These are phyloP conservation scores for Raddia guianensis DNA, from an alignment of 176 grass and related monocot genomes.

Conservation along the genomic window DNA sequence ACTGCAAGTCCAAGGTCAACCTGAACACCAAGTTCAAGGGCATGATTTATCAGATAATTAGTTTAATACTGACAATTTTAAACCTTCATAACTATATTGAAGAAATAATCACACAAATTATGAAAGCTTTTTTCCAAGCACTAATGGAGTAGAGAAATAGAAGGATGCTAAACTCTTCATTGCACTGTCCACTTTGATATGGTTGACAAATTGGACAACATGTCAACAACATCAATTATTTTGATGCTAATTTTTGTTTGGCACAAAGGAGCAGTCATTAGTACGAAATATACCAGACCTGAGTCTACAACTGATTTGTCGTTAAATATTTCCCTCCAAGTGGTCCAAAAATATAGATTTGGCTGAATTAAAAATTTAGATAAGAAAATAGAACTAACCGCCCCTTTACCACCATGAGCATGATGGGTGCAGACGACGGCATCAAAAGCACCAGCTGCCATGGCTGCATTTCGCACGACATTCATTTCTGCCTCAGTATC, in stretches of 20 bases:
- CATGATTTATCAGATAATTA: neutral
- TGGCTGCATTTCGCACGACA: conserved; percentile 59
- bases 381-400: conserved; percentile 57
- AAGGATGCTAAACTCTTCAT: neutral
- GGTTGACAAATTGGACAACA: neutral
- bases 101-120: neutral
- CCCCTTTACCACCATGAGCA: conserved; percentile 97
- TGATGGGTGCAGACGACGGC: conserved; percentile 88
- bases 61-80: neutral
- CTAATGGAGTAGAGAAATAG: conserved; percentile 3
- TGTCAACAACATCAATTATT: neutral
- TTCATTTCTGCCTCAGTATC: conserved; percentile 92
- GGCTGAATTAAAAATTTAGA: conserved; percentile 12
- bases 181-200: neutral
- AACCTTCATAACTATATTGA: neutral
- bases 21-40: conserved; percentile 46
- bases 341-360: neutral
- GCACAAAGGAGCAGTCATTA: neutral
- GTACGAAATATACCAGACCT: neutral
- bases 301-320: neutral
- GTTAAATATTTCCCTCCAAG: conserved; percentile 1
- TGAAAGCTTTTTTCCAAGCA: neutral
- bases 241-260: neutral
- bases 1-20: conserved; percentile 91
- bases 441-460: conserved; percentile 93